Percentiles rank a stretch among this genome's conserved stretches.
Evolutionary conservation across 768 basidiomycete genomes (phyloP).

Genomic region (Tulasnella sp.): DNA sequence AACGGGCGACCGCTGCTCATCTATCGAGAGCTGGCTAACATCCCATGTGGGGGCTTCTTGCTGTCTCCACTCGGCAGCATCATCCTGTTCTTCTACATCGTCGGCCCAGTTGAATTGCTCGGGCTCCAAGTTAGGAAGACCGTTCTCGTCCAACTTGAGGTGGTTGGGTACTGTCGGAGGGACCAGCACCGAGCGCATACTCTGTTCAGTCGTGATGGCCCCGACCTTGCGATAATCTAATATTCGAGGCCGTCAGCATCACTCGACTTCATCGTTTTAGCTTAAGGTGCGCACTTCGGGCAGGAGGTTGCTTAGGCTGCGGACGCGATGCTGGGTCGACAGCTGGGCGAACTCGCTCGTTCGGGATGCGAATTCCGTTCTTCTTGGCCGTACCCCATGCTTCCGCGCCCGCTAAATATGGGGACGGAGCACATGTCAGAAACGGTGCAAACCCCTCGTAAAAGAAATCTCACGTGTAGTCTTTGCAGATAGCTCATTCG

Average conservation of each 20-base stretch:
- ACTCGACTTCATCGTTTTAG: neutral
- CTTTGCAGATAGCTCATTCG: neutral
- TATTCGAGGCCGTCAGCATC: neutral
- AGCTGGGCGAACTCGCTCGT: neutral
- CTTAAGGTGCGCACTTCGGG: neutral
- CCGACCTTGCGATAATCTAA: slow-evolving; percentile 9
- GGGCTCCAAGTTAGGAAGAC: neutral
- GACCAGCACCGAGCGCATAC: slow-evolving; percentile 9
- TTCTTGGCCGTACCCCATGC: neutral
- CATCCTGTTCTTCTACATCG: slow-evolving; percentile 17
- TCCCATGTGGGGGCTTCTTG: neutral
- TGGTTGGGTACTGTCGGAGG: neutral
- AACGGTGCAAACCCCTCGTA: neutral
- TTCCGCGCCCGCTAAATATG: neutral
- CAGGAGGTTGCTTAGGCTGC: neutral
- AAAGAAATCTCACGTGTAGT: slow-evolving; percentile 16
- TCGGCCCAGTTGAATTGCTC: slow-evolving; percentile 13
- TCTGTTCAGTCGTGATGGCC: neutral
- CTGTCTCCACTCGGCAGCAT: neutral
- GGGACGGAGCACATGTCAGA: neutral
- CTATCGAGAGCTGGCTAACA: neutral
- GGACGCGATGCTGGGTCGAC: neutral
- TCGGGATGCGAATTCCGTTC: neutral
- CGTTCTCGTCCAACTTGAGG: neutral
- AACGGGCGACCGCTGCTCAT: neutral